Conservation (phyloP, 2,329 filamentous ascomycete genomes). For the Talaromyces sp. region DNA sequence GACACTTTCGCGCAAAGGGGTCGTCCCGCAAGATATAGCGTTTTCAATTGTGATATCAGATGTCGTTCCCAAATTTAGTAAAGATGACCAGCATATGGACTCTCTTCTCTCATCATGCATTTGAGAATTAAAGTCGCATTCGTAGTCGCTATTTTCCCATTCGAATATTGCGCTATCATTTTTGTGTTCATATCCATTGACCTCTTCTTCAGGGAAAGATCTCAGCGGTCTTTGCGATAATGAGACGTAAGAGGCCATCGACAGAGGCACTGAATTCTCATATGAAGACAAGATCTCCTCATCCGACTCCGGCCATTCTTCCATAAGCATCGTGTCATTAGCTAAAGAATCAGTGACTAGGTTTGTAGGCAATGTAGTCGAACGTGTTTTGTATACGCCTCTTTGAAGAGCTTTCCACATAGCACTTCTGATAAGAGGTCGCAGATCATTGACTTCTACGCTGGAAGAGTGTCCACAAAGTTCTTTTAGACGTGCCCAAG, state of each 20-base stretch:
- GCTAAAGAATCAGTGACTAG: neutral
- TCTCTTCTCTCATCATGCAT: neutral
- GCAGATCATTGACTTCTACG: constrained; percentile 8
- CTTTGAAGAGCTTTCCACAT: constrained; percentile 31
- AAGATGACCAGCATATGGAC: constrained; percentile 1
- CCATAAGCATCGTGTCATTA: neutral
- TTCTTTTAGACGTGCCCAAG: constrained; percentile 5
- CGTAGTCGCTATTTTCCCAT: neutral
- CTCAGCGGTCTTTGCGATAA: neutral
- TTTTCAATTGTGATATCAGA: neutral
- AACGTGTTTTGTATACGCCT: constrained; percentile 17
- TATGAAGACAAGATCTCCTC: neutral
- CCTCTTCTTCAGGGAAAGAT: neutral
- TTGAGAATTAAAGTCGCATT: neutral
- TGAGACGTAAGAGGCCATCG: neutral
- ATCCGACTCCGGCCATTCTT: neutral
- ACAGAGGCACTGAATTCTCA: neutral
- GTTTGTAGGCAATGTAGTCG: neutral
- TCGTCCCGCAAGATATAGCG: neutral
- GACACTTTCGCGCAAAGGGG: neutral
- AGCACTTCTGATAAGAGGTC: constrained; percentile 21
- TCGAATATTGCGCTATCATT: neutral
- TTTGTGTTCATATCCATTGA: neutral
- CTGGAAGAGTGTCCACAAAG: neutral
- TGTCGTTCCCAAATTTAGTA: neutral